Base-by-base conservation (phyloP, 345 rosid genomes). In the Linum usitatissimum region DNA sequence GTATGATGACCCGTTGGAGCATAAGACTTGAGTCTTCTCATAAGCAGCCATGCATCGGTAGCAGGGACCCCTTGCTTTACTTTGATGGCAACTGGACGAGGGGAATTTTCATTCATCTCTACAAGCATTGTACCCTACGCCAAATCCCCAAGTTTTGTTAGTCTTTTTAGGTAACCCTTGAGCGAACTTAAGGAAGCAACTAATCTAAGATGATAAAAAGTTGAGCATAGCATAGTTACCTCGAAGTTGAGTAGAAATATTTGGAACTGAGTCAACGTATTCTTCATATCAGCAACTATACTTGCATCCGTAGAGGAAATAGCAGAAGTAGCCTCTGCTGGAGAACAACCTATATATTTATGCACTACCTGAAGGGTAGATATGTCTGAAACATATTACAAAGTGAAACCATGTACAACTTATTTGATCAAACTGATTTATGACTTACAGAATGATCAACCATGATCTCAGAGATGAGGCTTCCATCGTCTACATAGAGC, bases 401-500 rank as follows among this genome's bases (percentile, higher is more conserved):
- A 18, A 66, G 38, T 36, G 21, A 59, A 34, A 18, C 30, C 18
- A n/a, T 18, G 59, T 55, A 2, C 30, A 10, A 18, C 23, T 18
- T 6, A 55, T 20, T 55, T 18, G 59, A 28, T 10, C 67, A 70
- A 70, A 31, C 60, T 28, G 53, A 63, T 62, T 51, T 64, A 51
- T 39, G 58, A 80, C 90, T 76, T 70, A 93, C 99, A 63, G 77
- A 71, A 55, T 87, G 90, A 81, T 83, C 87, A 54, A 93, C 78
- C 60, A 86, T 76, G 68, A 90, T 80, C 80, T 90, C 96, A 49
- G 87, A 86, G 67, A 93, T 90, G 69, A 93, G 92, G 77, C 97
- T 90, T 61, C 96, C 99, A 70, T 90, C 99, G 66, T 93, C 96
- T 62, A 87, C 87, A 56, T 83, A 83, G 57, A 87, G 88, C 20